Base-by-base conservation (phyloP, 805 yeast species). In the Maudiozyma saulgeensis region DNA sequence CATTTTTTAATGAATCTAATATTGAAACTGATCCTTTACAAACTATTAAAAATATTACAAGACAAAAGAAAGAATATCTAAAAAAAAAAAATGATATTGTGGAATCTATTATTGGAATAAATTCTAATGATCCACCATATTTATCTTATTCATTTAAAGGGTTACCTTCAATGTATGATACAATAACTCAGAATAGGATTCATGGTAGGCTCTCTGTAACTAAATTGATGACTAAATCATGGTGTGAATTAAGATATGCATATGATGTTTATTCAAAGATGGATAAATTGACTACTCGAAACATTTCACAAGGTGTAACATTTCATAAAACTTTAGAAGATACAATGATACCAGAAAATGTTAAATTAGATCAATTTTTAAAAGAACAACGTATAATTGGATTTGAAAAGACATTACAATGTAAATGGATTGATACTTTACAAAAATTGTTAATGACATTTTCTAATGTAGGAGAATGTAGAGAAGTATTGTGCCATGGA, bases 211-310 rank as follows among this genome's bases (percentile, higher is more conserved):
- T 65, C 13, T 63, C 68, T 9, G 88, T 84, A 4, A 82, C 90
- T 0, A 75, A 72, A 48, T 60, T 85, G 8, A 63, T 82, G 11
- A 77, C 83, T 0, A 70, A 75, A 32, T 64, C 73, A 15, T 84
- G 88, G 86, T 85, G 93, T 68, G 91, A 85, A 62, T 64, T 84
- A 43, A 67, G 79, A 40, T 71, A 68, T 18, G 71, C 75, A 51
- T 84, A 79, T 59, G 71, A 73, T 23, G 59, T 79, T 0, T 84
- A 76, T 55, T 67, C 81, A 0, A 72, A 73, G 19, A 66, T 73
- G 6, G 64, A 62, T 2, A 56, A 56, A 2, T 60, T 56, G 32
- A 63, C 63, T 21, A 75, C 74, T 4, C 55, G 52, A 2, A 71
- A 75, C 2, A 73, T 82, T 71, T 49, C 50, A 2, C 53, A 66